Percentiles rank a stretch among this genome's conserved stretches.
These are phyloP conservation scores for Tylopilus plumbeoviolaceoides DNA, from an alignment of 768 basidiomycete genomes.

Conservation along the genomic window DNA sequence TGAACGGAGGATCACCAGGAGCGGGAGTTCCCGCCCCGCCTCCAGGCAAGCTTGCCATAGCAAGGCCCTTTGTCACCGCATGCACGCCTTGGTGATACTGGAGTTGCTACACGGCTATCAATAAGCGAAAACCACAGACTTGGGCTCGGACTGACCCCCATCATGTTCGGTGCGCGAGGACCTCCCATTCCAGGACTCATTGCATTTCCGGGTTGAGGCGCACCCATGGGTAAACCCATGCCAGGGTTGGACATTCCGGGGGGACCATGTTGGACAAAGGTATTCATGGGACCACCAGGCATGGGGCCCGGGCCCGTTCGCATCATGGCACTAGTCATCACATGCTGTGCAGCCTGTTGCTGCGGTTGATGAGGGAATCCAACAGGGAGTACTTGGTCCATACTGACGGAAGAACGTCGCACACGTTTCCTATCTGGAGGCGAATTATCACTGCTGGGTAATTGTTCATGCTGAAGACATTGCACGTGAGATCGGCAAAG, in stretches of 20 bases:
- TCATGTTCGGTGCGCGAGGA: slow-evolving; percentile 25
- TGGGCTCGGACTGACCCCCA: slow-evolving; percentile 21
- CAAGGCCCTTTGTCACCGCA: slow-evolving; percentile 33
- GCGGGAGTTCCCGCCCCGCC: slow-evolving; percentile 43
- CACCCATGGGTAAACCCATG: slow-evolving; percentile 33
- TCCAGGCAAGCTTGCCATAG: slow-evolving; percentile 27
- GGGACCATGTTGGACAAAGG: slow-evolving; percentile 30
- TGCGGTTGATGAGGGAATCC: slow-evolving; percentile 33
- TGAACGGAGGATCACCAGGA: slow-evolving; percentile 42
- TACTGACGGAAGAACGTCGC: slow-evolving; percentile 44
- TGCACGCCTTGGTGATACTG: slow-evolving; percentile 40
- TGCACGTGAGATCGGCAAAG: slow-evolving; percentile 1
- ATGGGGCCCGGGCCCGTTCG: slow-evolving; percentile 30
- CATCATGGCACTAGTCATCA: slow-evolving; percentile 40
- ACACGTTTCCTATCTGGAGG: slow-evolving; percentile 54
- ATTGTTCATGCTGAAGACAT: slow-evolving; percentile 39
- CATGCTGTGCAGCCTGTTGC: slow-evolving; percentile 36
- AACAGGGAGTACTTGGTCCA: slow-evolving; percentile 40
- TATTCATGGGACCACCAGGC: slow-evolving; percentile 34
- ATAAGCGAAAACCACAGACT: not conserved
- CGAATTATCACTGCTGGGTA: slow-evolving; percentile 49
- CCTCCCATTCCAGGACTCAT: slow-evolving; percentile 40
- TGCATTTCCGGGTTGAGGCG: slow-evolving; percentile 25
- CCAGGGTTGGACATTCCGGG: slow-evolving; percentile 28
- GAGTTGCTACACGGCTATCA: slow-evolving; percentile 18